A percentile compares a stretch with the other conserved stretches of the same genome.
Evolutionary conservation across 331 rosid species (phyloP).

Genomic region (Prunus yedoensis): DNA sequence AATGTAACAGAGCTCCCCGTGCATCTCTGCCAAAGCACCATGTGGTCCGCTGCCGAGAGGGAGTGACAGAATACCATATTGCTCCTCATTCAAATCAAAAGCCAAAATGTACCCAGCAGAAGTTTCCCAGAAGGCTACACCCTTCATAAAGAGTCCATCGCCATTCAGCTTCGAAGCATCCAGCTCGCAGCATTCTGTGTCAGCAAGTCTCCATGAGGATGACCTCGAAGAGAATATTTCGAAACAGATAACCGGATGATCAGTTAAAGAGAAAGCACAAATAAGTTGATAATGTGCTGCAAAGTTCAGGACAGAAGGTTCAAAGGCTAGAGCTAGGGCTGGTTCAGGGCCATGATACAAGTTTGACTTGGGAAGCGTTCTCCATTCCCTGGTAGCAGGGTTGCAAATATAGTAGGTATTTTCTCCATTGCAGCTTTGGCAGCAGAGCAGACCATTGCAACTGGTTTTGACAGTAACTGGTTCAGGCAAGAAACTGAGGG

Average conservation of each 20-base stretch:
- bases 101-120: conserved; percentile 21
- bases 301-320: conserved; percentile 31
- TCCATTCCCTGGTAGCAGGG: conserved; percentile 34
- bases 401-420: conserved; percentile 36
- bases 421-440: conserved; percentile 14
- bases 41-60: conserved; percentile 15
- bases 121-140: conserved; percentile 38
- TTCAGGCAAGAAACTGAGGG: conserved; percentile 32
- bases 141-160: conserved; percentile 30
- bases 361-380: conserved; percentile 22
- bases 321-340: conserved; percentile 29
- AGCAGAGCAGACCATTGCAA: conserved; percentile 42
- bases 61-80: conserved; percentile 26
- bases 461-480: conserved; percentile 7
- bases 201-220: conserved; percentile 31
- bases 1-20: conserved; percentile 37
- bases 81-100: conserved; percentile 33
- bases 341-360: conserved; percentile 23
- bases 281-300: conserved; percentile 32
- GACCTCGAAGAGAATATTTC: conserved; percentile 51
- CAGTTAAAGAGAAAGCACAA: conserved; percentile 23
- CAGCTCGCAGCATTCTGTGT: conserved; percentile 20
- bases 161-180: conserved; percentile 14
- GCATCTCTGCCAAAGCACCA: conserved; percentile 24
- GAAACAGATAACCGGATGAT: conserved; percentile 15